Percentiles rank a stretch among this genome's conserved stretches.
Evolutionary conservation across 345 rosid genomes (phyloP).

Genomic region (Theobroma cacao): DNA sequence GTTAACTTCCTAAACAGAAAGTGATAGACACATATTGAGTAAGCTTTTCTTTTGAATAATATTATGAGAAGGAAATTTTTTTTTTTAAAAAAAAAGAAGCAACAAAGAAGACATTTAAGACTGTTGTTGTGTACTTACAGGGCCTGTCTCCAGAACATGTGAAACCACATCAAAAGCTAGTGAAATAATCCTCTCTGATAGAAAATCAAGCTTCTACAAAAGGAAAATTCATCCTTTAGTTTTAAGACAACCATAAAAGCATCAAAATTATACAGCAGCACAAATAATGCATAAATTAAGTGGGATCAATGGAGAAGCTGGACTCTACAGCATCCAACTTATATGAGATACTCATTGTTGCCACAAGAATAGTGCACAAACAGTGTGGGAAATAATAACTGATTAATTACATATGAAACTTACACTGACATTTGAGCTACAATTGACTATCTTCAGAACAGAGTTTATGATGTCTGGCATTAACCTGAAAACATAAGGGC

Average conservation of each 20-base stretch:
- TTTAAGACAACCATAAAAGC: not conserved
- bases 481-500: constrained; percentile 45
- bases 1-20: constrained; percentile 7
- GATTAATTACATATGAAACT: constrained; percentile 18
- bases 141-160: constrained; percentile 80
- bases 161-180: constrained; percentile 78
- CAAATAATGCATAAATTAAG: not conserved
- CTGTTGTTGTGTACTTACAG: constrained; percentile 42
- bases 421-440: constrained; percentile 58
- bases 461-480: constrained; percentile 67
- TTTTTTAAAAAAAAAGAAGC: not conserved
- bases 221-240: not conserved
- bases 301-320: not conserved
- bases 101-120: constrained; percentile 5
- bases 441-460: constrained; percentile 54
- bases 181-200: constrained; percentile 67
- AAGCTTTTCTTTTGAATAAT: not conserved
- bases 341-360: not conserved
- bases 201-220: constrained; percentile 66
- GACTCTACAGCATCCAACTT: not conserved
- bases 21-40: not conserved
- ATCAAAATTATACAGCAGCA: constrained; percentile 3
- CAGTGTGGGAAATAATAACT: constrained; percentile 13
- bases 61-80: not conserved
- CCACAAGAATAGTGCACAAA: not conserved